phyloP scores from a whole-genome alignment of 495 filamentous ascomycete genomes.

The Penicillium steckii region DNA sequence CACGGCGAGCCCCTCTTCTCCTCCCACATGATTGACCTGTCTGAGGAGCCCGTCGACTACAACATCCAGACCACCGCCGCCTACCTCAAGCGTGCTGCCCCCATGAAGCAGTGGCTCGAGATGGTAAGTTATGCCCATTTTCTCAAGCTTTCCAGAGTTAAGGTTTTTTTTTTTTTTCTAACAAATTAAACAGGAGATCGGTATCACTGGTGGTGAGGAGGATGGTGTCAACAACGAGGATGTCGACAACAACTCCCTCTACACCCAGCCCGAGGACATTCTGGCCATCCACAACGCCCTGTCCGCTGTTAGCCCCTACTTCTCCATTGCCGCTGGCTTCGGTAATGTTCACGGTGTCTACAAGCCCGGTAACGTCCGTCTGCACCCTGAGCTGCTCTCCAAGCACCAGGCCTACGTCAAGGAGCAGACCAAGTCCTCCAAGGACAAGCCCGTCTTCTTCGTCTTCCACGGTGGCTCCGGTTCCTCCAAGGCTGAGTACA shows the following conservation, averaged over 20 bases:
- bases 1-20: slow-evolving; percentile 92
- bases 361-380: slow-evolving; percentile 95
- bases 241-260: slow-evolving; percentile 92
- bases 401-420: slow-evolving; percentile 93
- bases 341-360: slow-evolving; percentile 99
- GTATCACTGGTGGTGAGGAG: slow-evolving; percentile 93
- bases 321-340: slow-evolving; percentile 97
- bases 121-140: slow-evolving; percentile 65
- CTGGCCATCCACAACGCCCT: slow-evolving; percentile 82
- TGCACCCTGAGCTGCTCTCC: slow-evolving; percentile 88
- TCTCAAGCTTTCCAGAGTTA: too few species aligned
- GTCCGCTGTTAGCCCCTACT: slow-evolving; percentile 80
- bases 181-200: slow-evolving; percentile 64
- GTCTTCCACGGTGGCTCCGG: slow-evolving; percentile 99
- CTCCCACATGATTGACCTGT: slow-evolving; percentile 96
- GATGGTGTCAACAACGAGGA: slow-evolving; percentile 73
- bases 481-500: slow-evolving; percentile 83
- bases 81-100: slow-evolving; percentile 86
- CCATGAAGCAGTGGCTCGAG: slow-evolving; percentile 98
- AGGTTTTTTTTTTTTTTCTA: too few species aligned
- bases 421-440: slow-evolving; percentile 62
- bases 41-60: slow-evolving; percentile 80
- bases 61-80: slow-evolving; percentile 90
- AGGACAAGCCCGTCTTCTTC: slow-evolving; percentile 93
- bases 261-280: slow-evolving; percentile 97